Evolutionary conservation across 202 grass and related monocot species (phyloP).

Genomic region (Saccharum hybrid): DNA sequence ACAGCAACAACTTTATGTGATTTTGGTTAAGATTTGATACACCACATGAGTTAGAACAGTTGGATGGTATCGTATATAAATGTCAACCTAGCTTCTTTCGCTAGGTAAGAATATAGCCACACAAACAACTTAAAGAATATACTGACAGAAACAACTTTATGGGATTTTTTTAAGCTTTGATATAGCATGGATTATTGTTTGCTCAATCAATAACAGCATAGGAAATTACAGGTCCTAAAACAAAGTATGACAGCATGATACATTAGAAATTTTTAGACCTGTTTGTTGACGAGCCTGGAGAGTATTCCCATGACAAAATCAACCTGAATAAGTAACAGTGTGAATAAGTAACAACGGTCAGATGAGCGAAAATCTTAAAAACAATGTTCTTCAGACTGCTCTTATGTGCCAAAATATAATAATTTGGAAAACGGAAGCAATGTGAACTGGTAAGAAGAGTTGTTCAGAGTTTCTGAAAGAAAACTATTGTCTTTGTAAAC

Average conservation of each 20-base stretch:
- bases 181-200: conserved; percentile 8
- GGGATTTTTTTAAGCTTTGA: conserved; percentile 10
- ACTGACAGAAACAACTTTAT: background rate
- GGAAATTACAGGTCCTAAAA: conserved; percentile 6
- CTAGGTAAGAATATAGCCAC: background rate
- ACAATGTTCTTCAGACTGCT: conserved; percentile 28
- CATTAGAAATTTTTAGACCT: conserved; percentile 53
- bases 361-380: conserved; percentile 38
- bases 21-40: background rate
- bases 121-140: conserved; percentile 13
- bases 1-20: conserved; percentile 28
- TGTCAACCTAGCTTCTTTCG: conserved; percentile 10
- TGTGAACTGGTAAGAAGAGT: background rate
- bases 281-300: conserved; percentile 80
- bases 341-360: conserved; percentile 59
- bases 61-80: background rate
- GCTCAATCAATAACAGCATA: conserved; percentile 10
- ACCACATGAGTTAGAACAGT: conserved; percentile 1
- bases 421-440: conserved; percentile 1
- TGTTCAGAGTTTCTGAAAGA: conserved; percentile 15
- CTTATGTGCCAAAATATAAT: conserved; percentile 9
- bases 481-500: conserved; percentile 21
- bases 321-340: conserved; percentile 67
- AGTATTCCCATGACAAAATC: conserved; percentile 99
- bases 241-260: conserved; percentile 16